Evolutionary conservation across 2,329 filamentous ascomycete genomes (phyloP), one percentile per base, ranked within the genome.

Genomic region (Colletotrichum brevisporum): DNA sequence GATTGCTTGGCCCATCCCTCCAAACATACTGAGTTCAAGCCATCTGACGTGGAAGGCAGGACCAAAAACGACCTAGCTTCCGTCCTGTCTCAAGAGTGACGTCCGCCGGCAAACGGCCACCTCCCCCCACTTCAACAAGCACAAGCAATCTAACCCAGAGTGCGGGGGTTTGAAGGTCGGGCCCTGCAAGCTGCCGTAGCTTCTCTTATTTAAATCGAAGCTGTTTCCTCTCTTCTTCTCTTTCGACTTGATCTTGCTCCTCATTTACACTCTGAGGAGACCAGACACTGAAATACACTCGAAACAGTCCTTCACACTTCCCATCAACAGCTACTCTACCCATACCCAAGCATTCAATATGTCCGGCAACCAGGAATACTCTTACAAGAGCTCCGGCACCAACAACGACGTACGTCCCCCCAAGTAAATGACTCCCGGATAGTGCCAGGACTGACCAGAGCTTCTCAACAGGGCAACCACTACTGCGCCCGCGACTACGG

Each of bases 401-500:
- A 92, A 92, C 81, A 87, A 78, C 78, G 83, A 90, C 83, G 90
- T 90, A 80, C 27, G n/a, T 59, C 47, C 13, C 3, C n/a, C 18
- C 6, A 9, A 18, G 12, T 9, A 18, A 10, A 13, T 8, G 6
- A 5, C n/a, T 36, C 31, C 31, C 31, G 10, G 8, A 4, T 2
- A 26, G 18, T 16, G 15, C 2, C 21, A 10, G 27, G 26, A 3
- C 66, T 66, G 41, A 59, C 18, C 21, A 24, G 21, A 24, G 21
- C 21, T 13, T 10, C 21, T 10, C 1, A 8, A 36, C 31, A 92
- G 90, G 90, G 91, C 71, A 92, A 92, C 79, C 87, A 89, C 81
- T 92, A 89, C 75, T 91, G 89, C 79, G 78, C 85, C 52, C 89
- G 90, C 41, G 88, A 90, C 79, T 91, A 92, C 72, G 88, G 88